Conservation (phyloP, 2,329 filamentous ascomycete species). For the Alternaria burnsii region DNA sequence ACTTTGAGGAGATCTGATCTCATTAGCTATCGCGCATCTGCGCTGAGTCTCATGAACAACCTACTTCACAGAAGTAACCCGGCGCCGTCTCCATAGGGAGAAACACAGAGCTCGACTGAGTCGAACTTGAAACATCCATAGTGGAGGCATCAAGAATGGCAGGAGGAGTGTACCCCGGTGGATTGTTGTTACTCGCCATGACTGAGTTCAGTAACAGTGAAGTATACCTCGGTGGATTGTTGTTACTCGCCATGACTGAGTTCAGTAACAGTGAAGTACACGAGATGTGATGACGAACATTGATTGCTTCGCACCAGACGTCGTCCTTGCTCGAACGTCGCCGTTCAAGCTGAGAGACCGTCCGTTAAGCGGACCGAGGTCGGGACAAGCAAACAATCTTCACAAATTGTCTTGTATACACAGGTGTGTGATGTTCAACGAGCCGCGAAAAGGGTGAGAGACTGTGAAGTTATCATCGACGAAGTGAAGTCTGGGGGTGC, state of each 20-base stretch:
- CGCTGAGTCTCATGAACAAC: not conserved
- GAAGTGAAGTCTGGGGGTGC: not conserved
- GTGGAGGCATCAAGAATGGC: not conserved
- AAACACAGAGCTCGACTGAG: no score
- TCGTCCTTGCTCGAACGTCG: not conserved
- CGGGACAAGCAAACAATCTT: not conserved
- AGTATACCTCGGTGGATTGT: not conserved
- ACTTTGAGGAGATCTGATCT: slow-evolving; percentile 10
- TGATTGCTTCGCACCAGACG: not conserved
- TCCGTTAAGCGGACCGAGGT: not conserved
- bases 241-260: not conserved
- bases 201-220: not conserved
- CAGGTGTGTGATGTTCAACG: not conserved
- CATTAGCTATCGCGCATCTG: not conserved
- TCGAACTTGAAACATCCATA: not conserved
- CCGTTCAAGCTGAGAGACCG: not conserved
- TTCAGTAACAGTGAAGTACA: not conserved
- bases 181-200: not conserved
- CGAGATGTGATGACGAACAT: not conserved
- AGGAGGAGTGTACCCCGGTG: not conserved
- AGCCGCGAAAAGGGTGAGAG: not conserved
- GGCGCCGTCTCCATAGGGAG: not conserved
- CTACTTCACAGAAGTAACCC: not conserved
- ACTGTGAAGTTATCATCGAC: not conserved
- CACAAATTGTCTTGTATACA: not conserved